Base-by-base conservation (phyloP, 2,329 filamentous ascomycete genomes). In the Graphiopsis chlorocephala region DNA sequence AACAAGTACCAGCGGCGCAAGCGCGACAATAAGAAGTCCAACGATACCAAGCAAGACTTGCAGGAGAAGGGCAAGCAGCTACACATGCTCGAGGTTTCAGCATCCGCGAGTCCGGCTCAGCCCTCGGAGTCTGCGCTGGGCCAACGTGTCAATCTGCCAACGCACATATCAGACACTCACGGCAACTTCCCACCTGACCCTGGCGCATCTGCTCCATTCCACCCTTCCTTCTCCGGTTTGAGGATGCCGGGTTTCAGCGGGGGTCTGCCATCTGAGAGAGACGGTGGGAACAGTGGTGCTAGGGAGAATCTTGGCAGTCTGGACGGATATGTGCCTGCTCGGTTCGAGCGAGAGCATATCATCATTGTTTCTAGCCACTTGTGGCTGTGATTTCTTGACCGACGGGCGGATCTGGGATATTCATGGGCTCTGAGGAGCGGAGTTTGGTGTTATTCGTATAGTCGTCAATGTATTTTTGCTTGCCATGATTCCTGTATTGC, bases 1-100 rank as follows among this genome's bases (percentile, higher is more conserved):
- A 53, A 59, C 25, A 57, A 61, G 12, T 71, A 65, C 52, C 57
- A 62, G 38, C 53, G 62, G 31, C 62, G 62, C 29, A 64, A 64
- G 42, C 53, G 62, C 53, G 62, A 64, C 35, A 64, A 64, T 35
- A 64, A 64, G 55, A 64, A 64, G 10, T 58, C 53, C 55, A 64
- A 64, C 29, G 62, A 64, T 28, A 64, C 62, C 14, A 64, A 64
- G 55, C 53, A 58, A 58, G 53, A 52, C 31, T 35, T 64, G 53
- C 62, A 64, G 29, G 62, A 64, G 29, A 64, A 64, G 20, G 62
- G 62, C 45, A 64, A 64, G 55, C 53, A 59, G 45, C 42, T 59
- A 23, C 29, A 64, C 53, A 59, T 59, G 55, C 29, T 64, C 47
- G 53, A 58, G n/a, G 42, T 17, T 26, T 53, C 50, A 11, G 38